phyloP scores from a whole-genome alignment of 23 red algal genomes.

The Chondrus crispus region DNA sequence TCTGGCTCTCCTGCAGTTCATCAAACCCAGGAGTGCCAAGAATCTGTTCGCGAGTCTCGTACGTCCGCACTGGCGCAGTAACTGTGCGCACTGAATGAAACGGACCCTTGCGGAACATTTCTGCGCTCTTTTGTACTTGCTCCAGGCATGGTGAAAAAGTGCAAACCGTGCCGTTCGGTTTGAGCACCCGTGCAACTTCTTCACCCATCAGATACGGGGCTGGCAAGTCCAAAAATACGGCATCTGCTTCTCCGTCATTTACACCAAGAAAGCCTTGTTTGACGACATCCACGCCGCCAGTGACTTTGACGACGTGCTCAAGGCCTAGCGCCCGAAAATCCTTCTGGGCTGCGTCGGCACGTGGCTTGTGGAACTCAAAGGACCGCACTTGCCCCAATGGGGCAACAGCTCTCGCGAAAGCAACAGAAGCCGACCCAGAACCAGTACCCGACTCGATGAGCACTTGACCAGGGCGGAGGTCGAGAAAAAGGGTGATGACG shows the following conservation, averaged over 20 bases:
- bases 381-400: slow-evolving; percentile 64
- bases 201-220: slow-evolving; percentile 56
- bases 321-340: slow-evolving; percentile 35
- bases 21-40: slow-evolving; percentile 32
- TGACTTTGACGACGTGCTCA: not conserved
- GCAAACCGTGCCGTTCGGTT: slow-evolving; percentile 60
- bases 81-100: slow-evolving; percentile 53
- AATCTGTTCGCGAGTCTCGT: slow-evolving; percentile 17
- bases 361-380: slow-evolving; percentile 79
- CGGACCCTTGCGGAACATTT: not conserved
- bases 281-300: slow-evolving; percentile 51
- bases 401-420: slow-evolving; percentile 74
- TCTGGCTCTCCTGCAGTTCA: not conserved
- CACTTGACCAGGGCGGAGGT: slow-evolving; percentile 53
- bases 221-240: slow-evolving; percentile 91
- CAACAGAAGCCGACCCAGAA: slow-evolving; percentile 60
- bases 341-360: slow-evolving; percentile 29
- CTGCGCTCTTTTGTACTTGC: slow-evolving; percentile 69
- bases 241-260: slow-evolving; percentile 39
- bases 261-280: slow-evolving; percentile 50
- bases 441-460: slow-evolving; percentile 93
- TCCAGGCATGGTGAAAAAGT: slow-evolving; percentile 91
- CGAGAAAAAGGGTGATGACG: slow-evolving; percentile 65
- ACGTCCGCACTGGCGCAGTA: slow-evolving; percentile 41
- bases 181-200: slow-evolving; percentile 32